Conservation (phyloP, 768 basidiomycete species). For the Pleurotus tuoliensis region DNA sequence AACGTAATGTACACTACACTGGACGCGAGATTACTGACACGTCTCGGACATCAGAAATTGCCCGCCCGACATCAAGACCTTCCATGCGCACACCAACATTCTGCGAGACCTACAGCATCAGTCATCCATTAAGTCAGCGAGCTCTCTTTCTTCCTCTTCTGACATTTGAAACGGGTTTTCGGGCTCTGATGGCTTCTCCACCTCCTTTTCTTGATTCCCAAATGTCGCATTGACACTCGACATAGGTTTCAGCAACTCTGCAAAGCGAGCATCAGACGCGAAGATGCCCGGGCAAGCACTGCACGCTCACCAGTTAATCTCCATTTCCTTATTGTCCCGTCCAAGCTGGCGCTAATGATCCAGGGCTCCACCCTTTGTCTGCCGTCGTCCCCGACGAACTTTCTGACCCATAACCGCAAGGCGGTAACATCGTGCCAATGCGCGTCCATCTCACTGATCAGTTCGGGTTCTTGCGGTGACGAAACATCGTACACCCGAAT, state of each 20-base stretch:
- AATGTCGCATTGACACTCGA: constrained; percentile 12
- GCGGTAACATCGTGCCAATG: constrained; percentile 90
- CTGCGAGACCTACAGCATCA: constrained; percentile 9
- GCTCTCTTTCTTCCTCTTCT: constrained; percentile 86
- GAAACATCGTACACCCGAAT: constrained; percentile 82
- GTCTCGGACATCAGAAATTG: background rate
- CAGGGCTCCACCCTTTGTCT: constrained; percentile 63
- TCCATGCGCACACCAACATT: constrained; percentile 3
- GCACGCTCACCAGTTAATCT: constrained; percentile 52
- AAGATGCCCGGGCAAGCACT: background rate
- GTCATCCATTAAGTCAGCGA: constrained; percentile 67
- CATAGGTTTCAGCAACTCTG: constrained; percentile 40
- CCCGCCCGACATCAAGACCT: background rate
- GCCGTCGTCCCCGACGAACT: constrained; percentile 37
- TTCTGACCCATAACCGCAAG: constrained; percentile 68
- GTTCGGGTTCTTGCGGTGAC: constrained; percentile 58
- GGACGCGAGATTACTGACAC: background rate
- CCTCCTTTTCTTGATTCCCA: constrained; percentile 11
- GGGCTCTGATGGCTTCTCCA: constrained; percentile 11
- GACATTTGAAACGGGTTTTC: constrained; percentile 47
- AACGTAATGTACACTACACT: background rate
- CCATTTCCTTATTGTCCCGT: constrained; percentile 88
- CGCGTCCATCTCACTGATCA: constrained; percentile 73
- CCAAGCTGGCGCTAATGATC: constrained; percentile 81
- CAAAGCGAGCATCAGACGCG: background rate